A percentile compares a stretch with the other conserved stretches of the same genome.
Evolutionary conservation across 768 basidiomycete species (phyloP).

Genomic region (Multifurca ochricompacta): DNA sequence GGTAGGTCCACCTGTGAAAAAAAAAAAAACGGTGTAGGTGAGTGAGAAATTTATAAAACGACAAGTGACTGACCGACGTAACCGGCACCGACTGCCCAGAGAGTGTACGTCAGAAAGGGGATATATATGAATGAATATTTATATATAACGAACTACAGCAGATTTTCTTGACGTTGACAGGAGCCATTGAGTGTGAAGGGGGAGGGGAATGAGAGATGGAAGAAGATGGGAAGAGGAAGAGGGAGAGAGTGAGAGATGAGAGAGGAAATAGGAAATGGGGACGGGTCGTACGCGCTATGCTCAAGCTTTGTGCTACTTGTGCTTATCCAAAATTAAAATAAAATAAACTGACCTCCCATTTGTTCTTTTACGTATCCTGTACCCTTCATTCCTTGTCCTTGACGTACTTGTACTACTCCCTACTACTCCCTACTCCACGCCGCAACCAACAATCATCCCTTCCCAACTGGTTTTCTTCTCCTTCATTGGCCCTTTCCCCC

Average conservation of each 20-base stretch:
- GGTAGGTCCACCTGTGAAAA: slow-evolving; percentile 73
- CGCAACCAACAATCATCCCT: slow-evolving; percentile 23
- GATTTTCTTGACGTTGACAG: slow-evolving; percentile 65
- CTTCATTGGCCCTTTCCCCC: slow-evolving; percentile 38
- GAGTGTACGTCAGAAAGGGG: slow-evolving; percentile 8
- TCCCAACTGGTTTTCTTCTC: slow-evolving; percentile 41
- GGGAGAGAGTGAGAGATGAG: neutral
- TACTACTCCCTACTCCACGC: neutral
- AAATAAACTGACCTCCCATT: too few relatives aligned
- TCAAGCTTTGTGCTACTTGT: too few relatives aligned
- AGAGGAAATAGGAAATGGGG: too few relatives aligned
- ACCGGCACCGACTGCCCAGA: slow-evolving; percentile 67
- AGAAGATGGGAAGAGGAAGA: slow-evolving; percentile 7
- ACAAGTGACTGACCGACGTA: slow-evolving; percentile 68
- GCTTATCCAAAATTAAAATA: too few relatives aligned
- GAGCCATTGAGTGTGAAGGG: slow-evolving; percentile 34
- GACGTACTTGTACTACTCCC: neutral
- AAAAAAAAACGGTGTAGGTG: neutral
- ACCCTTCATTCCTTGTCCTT: neutral
- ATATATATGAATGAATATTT: too few relatives aligned
- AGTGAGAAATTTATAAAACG: neutral
- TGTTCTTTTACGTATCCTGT: neutral
- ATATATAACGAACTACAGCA: slow-evolving; percentile 92
- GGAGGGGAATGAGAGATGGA: slow-evolving; percentile 17
- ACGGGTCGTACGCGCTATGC: too few relatives aligned